Percentiles rank a stretch among this genome's conserved stretches.
phyloP scores from a whole-genome alignment of 306 rosid species.

The Macrotyloma uniflorum region DNA sequence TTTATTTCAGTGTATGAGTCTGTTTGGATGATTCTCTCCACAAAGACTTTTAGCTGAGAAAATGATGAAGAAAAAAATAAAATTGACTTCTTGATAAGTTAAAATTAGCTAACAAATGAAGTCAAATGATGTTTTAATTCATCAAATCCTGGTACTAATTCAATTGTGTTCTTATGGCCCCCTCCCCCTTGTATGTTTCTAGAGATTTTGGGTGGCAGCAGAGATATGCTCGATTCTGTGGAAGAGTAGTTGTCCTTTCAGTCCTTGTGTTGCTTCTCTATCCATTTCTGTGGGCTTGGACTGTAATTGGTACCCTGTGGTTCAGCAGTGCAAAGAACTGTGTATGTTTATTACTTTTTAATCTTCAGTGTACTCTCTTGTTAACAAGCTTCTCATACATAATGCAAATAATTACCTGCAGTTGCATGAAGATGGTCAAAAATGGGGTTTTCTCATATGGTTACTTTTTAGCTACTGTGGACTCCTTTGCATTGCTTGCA shows the following conservation, averaged over 20 bases:
- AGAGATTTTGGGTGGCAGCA: constrained; percentile 99
- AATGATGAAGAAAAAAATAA: no score
- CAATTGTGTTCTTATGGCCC: neutral
- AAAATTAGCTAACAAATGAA: neutral
- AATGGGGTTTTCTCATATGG: constrained; percentile 99
- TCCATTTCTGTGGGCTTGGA: constrained; percentile 99
- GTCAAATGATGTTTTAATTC: constrained; percentile 27
- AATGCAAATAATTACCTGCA: constrained; percentile 50
- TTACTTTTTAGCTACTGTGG: constrained; percentile 96
- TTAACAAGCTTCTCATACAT: constrained; percentile 30
- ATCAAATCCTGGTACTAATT: constrained; percentile 28
- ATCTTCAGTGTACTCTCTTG: constrained; percentile 15
- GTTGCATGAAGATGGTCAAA: constrained; percentile 93
- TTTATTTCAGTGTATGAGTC: neutral
- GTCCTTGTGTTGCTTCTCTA: constrained; percentile 79
- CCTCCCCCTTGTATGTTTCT: constrained; percentile 35
- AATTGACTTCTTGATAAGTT: no score
- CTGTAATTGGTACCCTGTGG: constrained; percentile 90
- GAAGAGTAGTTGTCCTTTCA: constrained; percentile 88
- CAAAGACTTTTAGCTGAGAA: no score
- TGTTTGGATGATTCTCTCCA: no score
- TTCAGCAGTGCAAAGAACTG: constrained; percentile 75
- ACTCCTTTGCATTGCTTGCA: constrained; percentile 80
- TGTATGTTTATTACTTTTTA: constrained; percentile 55
- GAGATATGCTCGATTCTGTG: constrained; percentile 95